Base-by-base conservation (phyloP, 2,329 filamentous ascomycete species). In the Penicillium sp. region DNA sequence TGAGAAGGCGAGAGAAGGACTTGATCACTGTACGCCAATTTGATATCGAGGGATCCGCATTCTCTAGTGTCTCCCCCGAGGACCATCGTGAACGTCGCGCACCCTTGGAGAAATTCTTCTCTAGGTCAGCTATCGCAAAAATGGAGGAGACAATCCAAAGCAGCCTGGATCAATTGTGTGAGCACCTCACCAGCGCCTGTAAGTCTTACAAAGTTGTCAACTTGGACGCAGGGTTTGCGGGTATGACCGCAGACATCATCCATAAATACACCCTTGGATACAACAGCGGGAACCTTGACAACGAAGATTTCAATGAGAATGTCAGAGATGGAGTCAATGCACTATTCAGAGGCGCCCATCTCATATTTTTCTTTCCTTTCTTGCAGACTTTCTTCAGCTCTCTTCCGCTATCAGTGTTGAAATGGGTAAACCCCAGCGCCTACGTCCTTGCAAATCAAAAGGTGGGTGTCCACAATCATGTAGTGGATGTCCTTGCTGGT, bases 161-260 rank as follows among this genome's bases (percentile, higher is more conserved):
- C 3, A 47, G 48, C 6, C 37, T 67, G 14, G 56, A 64, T 13
- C 59, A 61, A 14, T 55, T 70, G 1, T 45, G 59, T 2, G 27
- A 42, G 1, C 57, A 61, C 19, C 49, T 68, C 16, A 16, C 45
- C 9, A 45, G 52, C 9, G 61, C 57, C 0, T 56, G 50, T 22
- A 1, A 53, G 11, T 49, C 54, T 3, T 48, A 63, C 26, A 54
- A 46, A n/a, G 46, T 62, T 19, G 39, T 69, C 59, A 57, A 63
- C 56, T 13, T 71, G 33, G 61, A 62, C 61, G 58, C 66, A 21
- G 62, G 58, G 4, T 59, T 64, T 50, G 55, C 60, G 26, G 71
- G 65, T 2, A 50, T 74, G 47, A 72, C 74, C 1, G 68, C 69
- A 24, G 74, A 77, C 52, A 63, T 76, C 14, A 73, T 77, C 42